These are phyloP conservation scores for Erysimum cheiranthoides DNA, from an alignment of 345 rosid genomes.

Conservation along the genomic window DNA sequence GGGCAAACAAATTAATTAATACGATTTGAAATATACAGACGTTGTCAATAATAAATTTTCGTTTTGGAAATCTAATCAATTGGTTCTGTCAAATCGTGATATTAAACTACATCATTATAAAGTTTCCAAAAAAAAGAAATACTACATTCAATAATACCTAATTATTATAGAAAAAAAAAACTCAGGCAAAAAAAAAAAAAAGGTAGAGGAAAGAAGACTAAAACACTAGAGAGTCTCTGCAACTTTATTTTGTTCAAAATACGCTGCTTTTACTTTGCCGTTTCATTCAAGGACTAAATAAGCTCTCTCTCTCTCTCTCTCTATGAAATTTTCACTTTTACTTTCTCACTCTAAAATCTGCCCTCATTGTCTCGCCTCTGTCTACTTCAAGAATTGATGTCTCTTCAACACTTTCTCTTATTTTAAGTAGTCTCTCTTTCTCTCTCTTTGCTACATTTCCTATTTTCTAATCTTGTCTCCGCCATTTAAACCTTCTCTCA, in stretches of 20 bases:
- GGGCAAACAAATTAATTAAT: not conserved
- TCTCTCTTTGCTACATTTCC: slow-evolving; percentile 32
- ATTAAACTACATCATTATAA: slow-evolving; percentile 23
- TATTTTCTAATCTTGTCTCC: not conserved
- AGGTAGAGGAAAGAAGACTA: slow-evolving; percentile 30
- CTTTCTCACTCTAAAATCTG: slow-evolving; percentile 42
- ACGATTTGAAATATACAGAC: slow-evolving; percentile 20
- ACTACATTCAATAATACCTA: not conserved
- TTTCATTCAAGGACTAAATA: slow-evolving; percentile 62
- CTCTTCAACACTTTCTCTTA: slow-evolving; percentile 71
- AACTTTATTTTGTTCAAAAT: slow-evolving; percentile 45
- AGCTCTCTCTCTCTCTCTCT: slow-evolving; percentile 53
- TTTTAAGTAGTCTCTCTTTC: slow-evolving; percentile 49
- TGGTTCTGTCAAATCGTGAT: slow-evolving; percentile 11
- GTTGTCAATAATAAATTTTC: slow-evolving; percentile 22
- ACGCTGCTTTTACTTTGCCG: slow-evolving; percentile 58
- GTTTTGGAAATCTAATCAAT: slow-evolving; percentile 24
- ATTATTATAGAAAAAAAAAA: not conserved
- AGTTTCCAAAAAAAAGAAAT: slow-evolving; percentile 4
- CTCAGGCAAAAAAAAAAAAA: not conserved
- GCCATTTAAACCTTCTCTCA: slow-evolving; percentile 45
- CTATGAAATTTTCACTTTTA: slow-evolving; percentile 34
- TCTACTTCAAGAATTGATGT: slow-evolving; percentile 72
- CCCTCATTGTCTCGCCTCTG: slow-evolving; percentile 65
- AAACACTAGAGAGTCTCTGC: slow-evolving; percentile 16